These are phyloP conservation scores for Wickerhamiella dianesei DNA, from an alignment of 805 yeast genomes.

Conservation along the genomic window DNA sequence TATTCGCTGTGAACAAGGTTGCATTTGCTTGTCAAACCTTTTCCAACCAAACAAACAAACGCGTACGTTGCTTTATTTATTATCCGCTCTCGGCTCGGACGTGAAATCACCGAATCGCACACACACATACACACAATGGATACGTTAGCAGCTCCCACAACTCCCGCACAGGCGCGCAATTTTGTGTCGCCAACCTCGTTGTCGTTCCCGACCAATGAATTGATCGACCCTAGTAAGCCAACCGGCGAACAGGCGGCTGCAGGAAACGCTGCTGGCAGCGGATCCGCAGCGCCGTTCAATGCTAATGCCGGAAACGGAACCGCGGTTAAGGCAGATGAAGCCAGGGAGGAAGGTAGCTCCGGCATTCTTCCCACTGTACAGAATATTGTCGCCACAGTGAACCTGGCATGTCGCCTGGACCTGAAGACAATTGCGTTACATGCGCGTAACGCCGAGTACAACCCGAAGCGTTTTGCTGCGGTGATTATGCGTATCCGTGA, in stretches of 20 bases:
- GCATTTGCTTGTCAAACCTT: conserved; percentile 17
- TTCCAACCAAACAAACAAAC: not conserved
- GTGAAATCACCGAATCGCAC: too few relatives aligned
- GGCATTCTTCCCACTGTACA: conserved; percentile 88
- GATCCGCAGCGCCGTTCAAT: not conserved
- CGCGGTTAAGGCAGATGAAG: conserved; percentile 5
- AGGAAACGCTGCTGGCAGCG: conserved; percentile 1
- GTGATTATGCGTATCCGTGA: conserved; percentile 98
- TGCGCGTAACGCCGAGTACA: conserved; percentile 98
- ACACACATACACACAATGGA: conserved; percentile 34
- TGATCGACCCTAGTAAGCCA: not conserved
- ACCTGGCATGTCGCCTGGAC: conserved; percentile 89
- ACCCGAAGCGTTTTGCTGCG: conserved; percentile 94
- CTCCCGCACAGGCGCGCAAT: conserved; percentile 63
- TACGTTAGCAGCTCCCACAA: conserved; percentile 59
- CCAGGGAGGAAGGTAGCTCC: conserved; percentile 56
- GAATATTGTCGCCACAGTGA: conserved; percentile 95
- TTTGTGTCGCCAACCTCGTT: conserved; percentile 56
- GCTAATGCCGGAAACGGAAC: not conserved
- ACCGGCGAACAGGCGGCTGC: too few relatives aligned
- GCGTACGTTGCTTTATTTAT: not conserved
- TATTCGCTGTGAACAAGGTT: conserved; percentile 12
- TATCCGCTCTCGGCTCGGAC: not conserved
- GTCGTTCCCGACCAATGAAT: conserved; percentile 34
- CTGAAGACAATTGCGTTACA: conserved; percentile 94